Conservation (phyloP, 768 basidiomycete genomes). For the Boletus huronensis region DNA sequence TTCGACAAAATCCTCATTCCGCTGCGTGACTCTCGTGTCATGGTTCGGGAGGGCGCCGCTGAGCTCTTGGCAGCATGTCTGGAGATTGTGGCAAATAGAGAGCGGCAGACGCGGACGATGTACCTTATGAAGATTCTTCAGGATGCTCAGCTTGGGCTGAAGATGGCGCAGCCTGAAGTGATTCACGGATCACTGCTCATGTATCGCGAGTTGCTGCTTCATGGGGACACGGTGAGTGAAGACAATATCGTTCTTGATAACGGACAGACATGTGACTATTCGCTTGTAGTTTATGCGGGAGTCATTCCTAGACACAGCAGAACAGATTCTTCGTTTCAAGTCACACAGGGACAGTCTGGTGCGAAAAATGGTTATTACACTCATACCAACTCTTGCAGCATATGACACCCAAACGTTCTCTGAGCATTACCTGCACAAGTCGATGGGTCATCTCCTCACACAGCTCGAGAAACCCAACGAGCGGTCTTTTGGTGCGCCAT, state of each 20-base stretch:
- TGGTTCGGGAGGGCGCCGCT: constrained; percentile 90
- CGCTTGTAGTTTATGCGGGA: constrained; percentile 79
- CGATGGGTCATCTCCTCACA: constrained; percentile 87
- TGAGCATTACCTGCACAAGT: constrained; percentile 86
- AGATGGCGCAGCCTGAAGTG: constrained; percentile 76
- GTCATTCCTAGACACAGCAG: constrained; percentile 81
- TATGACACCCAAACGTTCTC: constrained; percentile 94
- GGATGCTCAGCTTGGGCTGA: constrained; percentile 82
- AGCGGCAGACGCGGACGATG: constrained; percentile 59
- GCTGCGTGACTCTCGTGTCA: constrained; percentile 81
- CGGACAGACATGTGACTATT: not conserved
- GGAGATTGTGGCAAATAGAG: constrained; percentile 76
- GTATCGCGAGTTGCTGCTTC: constrained; percentile 84
- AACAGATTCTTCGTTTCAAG: constrained; percentile 85
- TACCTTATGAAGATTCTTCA: constrained; percentile 81
- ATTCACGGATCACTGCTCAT: constrained; percentile 92
- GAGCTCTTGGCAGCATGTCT: constrained; percentile 91
- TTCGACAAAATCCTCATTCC: constrained; percentile 93
- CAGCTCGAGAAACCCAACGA: constrained; percentile 89
- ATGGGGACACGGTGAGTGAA: constrained; percentile 84
- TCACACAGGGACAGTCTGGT: constrained; percentile 84
- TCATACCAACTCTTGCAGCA: constrained; percentile 91
- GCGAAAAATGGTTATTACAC: constrained; percentile 90
- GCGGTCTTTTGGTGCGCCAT: constrained; percentile 67
- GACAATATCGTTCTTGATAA: not conserved